Conservation (phyloP, 2,329 filamentous ascomycete species). For the Penicillium sp. region DNA sequence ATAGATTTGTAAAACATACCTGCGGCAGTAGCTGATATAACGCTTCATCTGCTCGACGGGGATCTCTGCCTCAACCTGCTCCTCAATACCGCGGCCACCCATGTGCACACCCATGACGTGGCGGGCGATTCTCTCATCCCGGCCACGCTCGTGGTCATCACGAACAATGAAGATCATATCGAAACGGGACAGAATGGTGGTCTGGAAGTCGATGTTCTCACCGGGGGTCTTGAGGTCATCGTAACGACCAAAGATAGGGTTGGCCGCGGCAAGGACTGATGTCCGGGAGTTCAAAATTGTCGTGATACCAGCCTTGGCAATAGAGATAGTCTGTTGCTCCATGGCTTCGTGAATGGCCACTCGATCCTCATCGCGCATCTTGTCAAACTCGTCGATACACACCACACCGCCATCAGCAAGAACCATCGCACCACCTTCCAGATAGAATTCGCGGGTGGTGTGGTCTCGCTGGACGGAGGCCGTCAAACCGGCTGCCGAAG, state of each 20-base stretch:
- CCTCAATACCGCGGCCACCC: conserved; percentile 82
- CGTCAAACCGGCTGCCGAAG: conserved; percentile 94
- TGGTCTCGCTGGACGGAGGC: conserved; percentile 95
- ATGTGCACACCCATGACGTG: conserved; percentile 99
- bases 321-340: conserved; percentile 99
- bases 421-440: conserved; percentile 98
- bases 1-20: conserved; percentile 61
- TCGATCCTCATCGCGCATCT: conserved; percentile 98
- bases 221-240: conserved; percentile 97
- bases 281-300: conserved; percentile 96
- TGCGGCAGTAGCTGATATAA: conserved; percentile 96
- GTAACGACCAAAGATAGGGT: conserved; percentile 96
- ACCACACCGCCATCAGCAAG: conserved; percentile 95
- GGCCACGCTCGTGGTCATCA: conserved; percentile 87
- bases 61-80: conserved; percentile 84
- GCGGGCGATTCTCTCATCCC: conserved; percentile 91
- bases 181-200: conserved; percentile 95
- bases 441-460: conserved; percentile 91
- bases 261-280: conserved; percentile 92
- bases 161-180: conserved; percentile 99
- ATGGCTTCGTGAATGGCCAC: conserved; percentile 99
- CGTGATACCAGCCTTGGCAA: conserved; percentile 97
- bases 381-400: conserved; percentile 99
- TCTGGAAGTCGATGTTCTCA: conserved; percentile 99
- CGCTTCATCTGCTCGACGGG: conserved; percentile 96